Base-by-base conservation (phyloP, 2,329 filamentous ascomycete genomes). In the Leptographium lundbergii region DNA sequence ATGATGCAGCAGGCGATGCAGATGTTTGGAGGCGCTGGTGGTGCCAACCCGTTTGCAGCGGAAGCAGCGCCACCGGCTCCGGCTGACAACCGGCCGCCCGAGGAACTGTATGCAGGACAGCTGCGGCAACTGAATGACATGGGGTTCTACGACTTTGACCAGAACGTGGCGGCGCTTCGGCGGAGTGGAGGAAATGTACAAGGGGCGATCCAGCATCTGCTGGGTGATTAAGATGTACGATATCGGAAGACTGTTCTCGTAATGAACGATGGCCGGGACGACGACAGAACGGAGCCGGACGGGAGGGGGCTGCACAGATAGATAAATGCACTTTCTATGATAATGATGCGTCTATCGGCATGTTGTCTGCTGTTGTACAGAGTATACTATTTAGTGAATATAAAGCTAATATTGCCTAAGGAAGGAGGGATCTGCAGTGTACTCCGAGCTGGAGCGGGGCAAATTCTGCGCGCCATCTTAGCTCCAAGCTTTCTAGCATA, bases 111-210 rank as follows among this genome's bases (percentile, higher is more conserved):
- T 67, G 91, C 88, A 3, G 85, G 89, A 36, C 92, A 99, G 73
- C 77, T 99, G 56, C 80, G 90, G 61, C 91, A 97, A 74, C 75
- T 99, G 63, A 99, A 99, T 71, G 94, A 97, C 65, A 99, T 99
- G 94, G 94, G 94, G 3, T 99, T 99, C 74, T 96, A 85, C 70
- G 91, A 99, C 69, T 99, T 97, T 68, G 92, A 99, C 57, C 78
- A 88, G 65, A 99, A 99, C 66, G 84, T 99, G 36, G 85, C 88
- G 59, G 94, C 94, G 6, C 75, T 99, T 67, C 81, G 92, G 71
- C 82, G 92, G 67, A 89, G 89, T 61, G 94, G 94, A 10, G 94
- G 94, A 13, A 96, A 89, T 70, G 94, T 97, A 48, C 91, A 97
- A 70, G 94, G 92, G 13, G 94, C 89, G 6, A 82, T 95, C 57